These are phyloP conservation scores for Serendipita indica DNA, from an alignment of 768 basidiomycete species.

Conservation along the genomic window DNA sequence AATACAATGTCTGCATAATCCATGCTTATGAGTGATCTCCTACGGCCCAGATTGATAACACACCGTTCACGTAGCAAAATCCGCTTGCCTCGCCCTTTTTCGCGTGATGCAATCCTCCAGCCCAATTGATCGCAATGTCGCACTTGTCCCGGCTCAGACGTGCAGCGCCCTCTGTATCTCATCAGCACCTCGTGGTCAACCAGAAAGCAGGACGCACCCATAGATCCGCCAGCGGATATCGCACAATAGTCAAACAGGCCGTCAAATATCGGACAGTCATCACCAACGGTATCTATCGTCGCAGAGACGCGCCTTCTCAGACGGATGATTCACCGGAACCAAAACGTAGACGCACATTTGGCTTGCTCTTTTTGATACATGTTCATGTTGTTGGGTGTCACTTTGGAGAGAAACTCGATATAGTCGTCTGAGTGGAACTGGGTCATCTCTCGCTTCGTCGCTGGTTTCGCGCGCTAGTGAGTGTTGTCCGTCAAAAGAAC, in stretches of 20 bases:
- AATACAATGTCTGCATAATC: slow-evolving; percentile 82
- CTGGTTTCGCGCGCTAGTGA: slow-evolving; percentile 86
- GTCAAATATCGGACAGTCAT: slow-evolving; percentile 98
- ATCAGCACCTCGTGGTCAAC: too few species aligned
- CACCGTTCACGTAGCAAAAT: slow-evolving; percentile 98
- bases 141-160: slow-evolving; percentile 95
- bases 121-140: slow-evolving; percentile 99
- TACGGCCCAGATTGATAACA: neutral
- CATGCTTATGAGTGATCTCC: neutral
- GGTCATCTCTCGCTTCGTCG: slow-evolving; percentile 98
- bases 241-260: slow-evolving; percentile 98
- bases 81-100: slow-evolving; percentile 99
- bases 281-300: slow-evolving; percentile 79
- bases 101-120: slow-evolving; percentile 94
- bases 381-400: slow-evolving; percentile 91
- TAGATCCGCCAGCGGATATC: slow-evolving; percentile 98
- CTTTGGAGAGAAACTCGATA: slow-evolving; percentile 87
- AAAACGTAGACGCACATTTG: slow-evolving; percentile 51
- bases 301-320: neutral
- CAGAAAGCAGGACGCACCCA: slow-evolving; percentile 62
- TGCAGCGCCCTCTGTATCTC: too few species aligned
- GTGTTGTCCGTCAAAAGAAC: neutral
- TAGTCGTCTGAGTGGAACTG: slow-evolving; percentile 99
- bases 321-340: neutral
- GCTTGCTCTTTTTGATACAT: slow-evolving; percentile 87